Conservation (phyloP, 2,329 filamentous ascomycete genomes). For the Sporothrix euskadiensis region DNA sequence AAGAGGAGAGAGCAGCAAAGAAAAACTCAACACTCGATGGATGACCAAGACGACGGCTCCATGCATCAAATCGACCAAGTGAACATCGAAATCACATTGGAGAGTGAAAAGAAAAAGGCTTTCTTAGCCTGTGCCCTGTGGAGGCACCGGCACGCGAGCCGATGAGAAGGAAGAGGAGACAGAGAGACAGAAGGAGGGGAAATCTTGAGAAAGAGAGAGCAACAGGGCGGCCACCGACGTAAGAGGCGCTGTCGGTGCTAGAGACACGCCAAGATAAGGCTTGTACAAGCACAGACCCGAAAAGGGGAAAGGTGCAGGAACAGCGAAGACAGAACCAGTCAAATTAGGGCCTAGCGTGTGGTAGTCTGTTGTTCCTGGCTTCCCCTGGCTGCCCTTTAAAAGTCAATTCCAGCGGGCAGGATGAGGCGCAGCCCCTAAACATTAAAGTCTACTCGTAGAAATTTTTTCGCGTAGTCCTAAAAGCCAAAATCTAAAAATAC, state of each 20-base stretch:
- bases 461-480: neutral
- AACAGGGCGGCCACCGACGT: neutral
- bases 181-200: neutral
- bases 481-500: constrained; percentile 14
- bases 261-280: neutral
- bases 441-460: neutral
- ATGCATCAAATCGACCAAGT: neutral
- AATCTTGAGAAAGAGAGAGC: neutral
- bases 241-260: neutral
- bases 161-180: neutral
- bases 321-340: neutral
- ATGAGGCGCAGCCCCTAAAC: constrained; percentile 1
- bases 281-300: neutral
- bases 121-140: neutral
- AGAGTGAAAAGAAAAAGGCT: neutral
- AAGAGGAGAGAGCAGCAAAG: neutral
- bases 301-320: constrained; percentile 4
- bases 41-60: neutral
- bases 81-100: neutral
- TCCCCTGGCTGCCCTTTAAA: neutral
- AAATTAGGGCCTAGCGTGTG: neutral
- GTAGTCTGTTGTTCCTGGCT: neutral
- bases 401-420: neutral
- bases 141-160: neutral
- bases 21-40: neutral